phyloP scores from a whole-genome alignment of 2,329 filamentous ascomycete genomes.

The Plenodomus biglobosus region DNA sequence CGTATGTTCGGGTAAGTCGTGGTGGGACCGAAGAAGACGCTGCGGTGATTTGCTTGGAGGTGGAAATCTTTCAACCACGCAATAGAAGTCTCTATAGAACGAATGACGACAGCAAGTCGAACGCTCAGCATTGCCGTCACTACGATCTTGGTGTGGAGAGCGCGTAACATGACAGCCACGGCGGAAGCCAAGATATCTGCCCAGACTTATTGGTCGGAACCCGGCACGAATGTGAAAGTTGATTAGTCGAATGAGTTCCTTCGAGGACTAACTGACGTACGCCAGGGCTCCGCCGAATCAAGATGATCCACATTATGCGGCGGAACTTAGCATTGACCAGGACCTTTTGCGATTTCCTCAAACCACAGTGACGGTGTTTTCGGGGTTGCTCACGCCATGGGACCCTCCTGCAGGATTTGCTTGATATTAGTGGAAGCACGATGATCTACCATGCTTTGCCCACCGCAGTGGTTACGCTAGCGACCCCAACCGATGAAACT shows the following conservation, averaged over 20 bases:
- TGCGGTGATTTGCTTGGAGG: no score
- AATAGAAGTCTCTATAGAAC: neutral
- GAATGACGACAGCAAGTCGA: neutral
- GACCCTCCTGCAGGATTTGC: slow-evolving; percentile 5
- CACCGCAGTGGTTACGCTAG: neutral
- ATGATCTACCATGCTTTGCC: slow-evolving; percentile 1
- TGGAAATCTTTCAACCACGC: no score
- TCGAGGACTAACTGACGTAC: slow-evolving; percentile 26
- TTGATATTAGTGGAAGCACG: slow-evolving; percentile 4
- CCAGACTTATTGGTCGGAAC: slow-evolving; percentile 29
- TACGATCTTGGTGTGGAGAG: slow-evolving; percentile 2
- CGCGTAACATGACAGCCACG: slow-evolving; percentile 5
- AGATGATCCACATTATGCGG: slow-evolving; percentile 19
- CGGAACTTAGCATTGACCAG: slow-evolving; percentile 28
- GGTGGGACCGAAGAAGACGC: no score
- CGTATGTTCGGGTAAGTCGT: no score
- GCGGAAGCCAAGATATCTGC: slow-evolving; percentile 29
- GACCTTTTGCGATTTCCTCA: slow-evolving; percentile 2
- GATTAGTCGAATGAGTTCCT: neutral
- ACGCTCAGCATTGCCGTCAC: neutral
- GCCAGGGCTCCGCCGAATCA: slow-evolving; percentile 22
- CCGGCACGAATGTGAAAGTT: slow-evolving; percentile 15
- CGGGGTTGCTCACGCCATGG: neutral
- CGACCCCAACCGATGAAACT: neutral
- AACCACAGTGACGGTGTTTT: slow-evolving; percentile 1